Conservation (phyloP, 2,329 filamentous ascomycete genomes). For the Neoscytalidium dimidiatum region DNA sequence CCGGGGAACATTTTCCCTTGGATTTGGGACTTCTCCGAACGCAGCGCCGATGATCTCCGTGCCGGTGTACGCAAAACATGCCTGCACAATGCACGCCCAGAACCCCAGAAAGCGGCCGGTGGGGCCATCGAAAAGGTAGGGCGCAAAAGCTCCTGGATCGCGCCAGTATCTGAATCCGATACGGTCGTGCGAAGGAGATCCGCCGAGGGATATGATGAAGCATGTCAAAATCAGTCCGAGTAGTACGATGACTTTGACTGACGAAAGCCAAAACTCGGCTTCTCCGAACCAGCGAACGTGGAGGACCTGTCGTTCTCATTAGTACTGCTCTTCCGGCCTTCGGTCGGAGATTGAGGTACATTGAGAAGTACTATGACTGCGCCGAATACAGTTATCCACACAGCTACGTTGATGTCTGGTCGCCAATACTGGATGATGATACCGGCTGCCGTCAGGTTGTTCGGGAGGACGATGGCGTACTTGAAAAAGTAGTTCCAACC, state of each 20-base stretch:
- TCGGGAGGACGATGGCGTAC: constrained; percentile 38
- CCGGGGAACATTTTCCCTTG: constrained; percentile 66
- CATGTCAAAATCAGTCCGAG: constrained; percentile 50
- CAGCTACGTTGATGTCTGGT: constrained; percentile 45
- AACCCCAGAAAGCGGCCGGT: constrained; percentile 47
- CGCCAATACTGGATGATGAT: constrained; percentile 63
- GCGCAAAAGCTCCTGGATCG: constrained; percentile 52
- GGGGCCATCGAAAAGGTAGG: constrained; percentile 39
- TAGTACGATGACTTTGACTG: constrained; percentile 43
- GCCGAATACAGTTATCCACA: constrained; percentile 62
- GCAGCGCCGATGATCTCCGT: constrained; percentile 48
- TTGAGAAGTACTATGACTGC: constrained; percentile 30
- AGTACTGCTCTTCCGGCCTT: not conserved
- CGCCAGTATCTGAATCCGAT: constrained; percentile 70
- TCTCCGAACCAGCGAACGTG: constrained; percentile 34
- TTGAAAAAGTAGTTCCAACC: constrained; percentile 38
- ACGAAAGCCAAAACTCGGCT: constrained; percentile 49
- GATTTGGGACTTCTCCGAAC: constrained; percentile 65
- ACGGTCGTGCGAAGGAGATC: constrained; percentile 58
- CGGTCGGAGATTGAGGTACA: not conserved
- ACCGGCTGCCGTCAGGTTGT: constrained; percentile 41
- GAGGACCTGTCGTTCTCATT: not conserved
- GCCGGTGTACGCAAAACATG: constrained; percentile 71
- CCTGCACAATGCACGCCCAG: constrained; percentile 58
- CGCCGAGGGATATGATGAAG: constrained; percentile 28